These are phyloP conservation scores for Fusarium napiforme DNA, from an alignment of 2,329 filamentous ascomycete species.

Conservation along the genomic window DNA sequence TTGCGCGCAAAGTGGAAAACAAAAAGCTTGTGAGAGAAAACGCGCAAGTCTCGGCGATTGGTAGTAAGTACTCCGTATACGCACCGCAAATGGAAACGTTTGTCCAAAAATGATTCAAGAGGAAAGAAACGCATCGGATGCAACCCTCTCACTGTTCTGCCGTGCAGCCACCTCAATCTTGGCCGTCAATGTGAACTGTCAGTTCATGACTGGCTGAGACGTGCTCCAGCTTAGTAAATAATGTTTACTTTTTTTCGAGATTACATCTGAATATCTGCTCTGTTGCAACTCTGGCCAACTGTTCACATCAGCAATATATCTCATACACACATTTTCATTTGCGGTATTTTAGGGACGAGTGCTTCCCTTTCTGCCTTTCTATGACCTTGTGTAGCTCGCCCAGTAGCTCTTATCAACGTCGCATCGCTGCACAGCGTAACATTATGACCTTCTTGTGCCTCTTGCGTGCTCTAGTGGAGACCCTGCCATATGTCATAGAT, in stretches of 20 bases:
- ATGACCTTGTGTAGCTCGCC: background rate
- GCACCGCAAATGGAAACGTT: slow-evolving; percentile 14
- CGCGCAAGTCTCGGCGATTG: slow-evolving; percentile 3
- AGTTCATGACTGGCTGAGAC: slow-evolving; percentile 25
- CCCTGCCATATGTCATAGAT: background rate
- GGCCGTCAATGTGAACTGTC: slow-evolving; percentile 10
- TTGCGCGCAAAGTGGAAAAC: background rate
- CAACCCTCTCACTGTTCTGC: slow-evolving; percentile 29
- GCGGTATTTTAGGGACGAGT: background rate
- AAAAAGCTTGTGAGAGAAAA: background rate
- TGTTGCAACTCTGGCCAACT: background rate
- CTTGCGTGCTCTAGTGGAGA: slow-evolving; percentile 34
- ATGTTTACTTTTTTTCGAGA: slow-evolving; percentile 6
- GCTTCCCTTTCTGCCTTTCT: slow-evolving; percentile 1
- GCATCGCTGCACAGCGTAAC: slow-evolving; percentile 33
- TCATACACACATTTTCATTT: background rate
- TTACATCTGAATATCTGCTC: background rate
- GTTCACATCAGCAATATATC: background rate
- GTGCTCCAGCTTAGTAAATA: slow-evolving; percentile 9
- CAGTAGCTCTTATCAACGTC: slow-evolving; percentile 13
- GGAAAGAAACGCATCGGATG: slow-evolving; percentile 23
- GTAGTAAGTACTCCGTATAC: background rate
- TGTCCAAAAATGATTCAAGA: slow-evolving; percentile 11
- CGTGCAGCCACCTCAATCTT: slow-evolving; percentile 23
- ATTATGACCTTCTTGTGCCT: slow-evolving; percentile 27